Evolutionary conservation across 2,329 filamentous ascomycete genomes (phyloP).

Genomic region (Penicillium sp.): DNA sequence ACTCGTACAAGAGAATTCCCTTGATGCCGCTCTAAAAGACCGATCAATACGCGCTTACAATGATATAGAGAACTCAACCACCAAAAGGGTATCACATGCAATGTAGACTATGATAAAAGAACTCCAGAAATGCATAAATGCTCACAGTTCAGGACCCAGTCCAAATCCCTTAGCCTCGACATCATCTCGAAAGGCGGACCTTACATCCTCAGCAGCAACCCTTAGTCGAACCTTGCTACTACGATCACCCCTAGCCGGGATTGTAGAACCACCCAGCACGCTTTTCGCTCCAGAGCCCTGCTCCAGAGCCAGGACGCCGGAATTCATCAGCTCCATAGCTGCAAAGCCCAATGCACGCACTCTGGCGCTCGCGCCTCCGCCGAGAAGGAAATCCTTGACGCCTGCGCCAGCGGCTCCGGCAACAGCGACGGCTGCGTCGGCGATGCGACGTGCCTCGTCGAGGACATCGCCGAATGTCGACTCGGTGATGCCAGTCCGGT

Average conservation of each 20-base stretch:
- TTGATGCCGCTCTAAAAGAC: not conserved
- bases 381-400: conserved; percentile 58
- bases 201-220: conserved; percentile 85
- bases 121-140: conserved; percentile 10
- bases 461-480: conserved; percentile 83
- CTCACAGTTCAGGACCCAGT: conserved; percentile 44
- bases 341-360: conserved; percentile 63
- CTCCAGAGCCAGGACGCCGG: conserved; percentile 82
- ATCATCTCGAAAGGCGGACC: conserved; percentile 81
- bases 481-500: conserved; percentile 79
- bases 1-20: too few relatives aligned
- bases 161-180: conserved; percentile 77
- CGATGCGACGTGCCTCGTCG: conserved; percentile 73
- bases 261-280: conserved; percentile 38
- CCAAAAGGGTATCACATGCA: conserved; percentile 15
- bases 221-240: conserved; percentile 81
- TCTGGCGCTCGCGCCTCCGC: conserved; percentile 40
- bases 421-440: conserved; percentile 39
- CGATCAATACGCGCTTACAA: not conserved
- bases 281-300: conserved; percentile 28
- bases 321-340: conserved; percentile 76
- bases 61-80: not conserved
- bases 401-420: conserved; percentile 52
- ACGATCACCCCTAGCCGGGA: conserved; percentile 66
- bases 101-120: conserved; percentile 2